Percentiles rank a stretch among this genome's conserved stretches.
These are phyloP conservation scores for Fusarium multiceps DNA, from an alignment of 2,329 filamentous ascomycete species.

Conservation along the genomic window DNA sequence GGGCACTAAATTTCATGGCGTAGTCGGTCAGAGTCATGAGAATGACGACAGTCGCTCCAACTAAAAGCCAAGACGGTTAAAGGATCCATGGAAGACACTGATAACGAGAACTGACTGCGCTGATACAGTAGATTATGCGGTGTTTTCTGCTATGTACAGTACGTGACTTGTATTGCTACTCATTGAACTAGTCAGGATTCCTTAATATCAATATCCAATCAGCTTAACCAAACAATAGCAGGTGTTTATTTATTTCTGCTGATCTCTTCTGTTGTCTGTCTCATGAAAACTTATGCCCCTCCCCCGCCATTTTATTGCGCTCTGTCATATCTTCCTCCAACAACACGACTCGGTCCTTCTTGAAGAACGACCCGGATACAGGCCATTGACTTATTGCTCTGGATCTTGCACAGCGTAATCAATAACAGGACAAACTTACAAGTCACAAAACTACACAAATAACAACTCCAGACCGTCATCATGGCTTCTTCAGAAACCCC, in stretches of 20 bases:
- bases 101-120: slow-evolving; percentile 7
- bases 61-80: slow-evolving; percentile 29
- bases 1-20: slow-evolving; percentile 21
- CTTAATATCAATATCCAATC: slow-evolving; percentile 36
- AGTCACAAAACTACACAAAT: background rate
- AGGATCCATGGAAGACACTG: background rate
- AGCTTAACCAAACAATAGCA: slow-evolving; percentile 27
- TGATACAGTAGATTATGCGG: slow-evolving; percentile 23
- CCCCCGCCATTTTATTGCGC: slow-evolving; percentile 41
- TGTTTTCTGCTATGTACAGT: slow-evolving; percentile 34
- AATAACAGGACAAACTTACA: background rate
- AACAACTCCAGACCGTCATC: slow-evolving; percentile 24
- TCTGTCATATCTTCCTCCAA: slow-evolving; percentile 30
- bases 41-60: slow-evolving; percentile 34
- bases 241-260: slow-evolving; percentile 31
- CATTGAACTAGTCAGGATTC: slow-evolving; percentile 22
- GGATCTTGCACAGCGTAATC: background rate
- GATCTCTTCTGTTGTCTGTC: slow-evolving; percentile 25
- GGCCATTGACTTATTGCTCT: slow-evolving; percentile 1
- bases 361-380: background rate
- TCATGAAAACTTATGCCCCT: slow-evolving; percentile 44
- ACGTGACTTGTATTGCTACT: slow-evolving; percentile 24
- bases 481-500: slow-evolving; percentile 64
- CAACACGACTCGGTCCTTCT: slow-evolving; percentile 14
- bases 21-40: slow-evolving; percentile 21